Base-by-base conservation (phyloP, 306 rosid genomes). In the Ziziphus jujuba region DNA sequence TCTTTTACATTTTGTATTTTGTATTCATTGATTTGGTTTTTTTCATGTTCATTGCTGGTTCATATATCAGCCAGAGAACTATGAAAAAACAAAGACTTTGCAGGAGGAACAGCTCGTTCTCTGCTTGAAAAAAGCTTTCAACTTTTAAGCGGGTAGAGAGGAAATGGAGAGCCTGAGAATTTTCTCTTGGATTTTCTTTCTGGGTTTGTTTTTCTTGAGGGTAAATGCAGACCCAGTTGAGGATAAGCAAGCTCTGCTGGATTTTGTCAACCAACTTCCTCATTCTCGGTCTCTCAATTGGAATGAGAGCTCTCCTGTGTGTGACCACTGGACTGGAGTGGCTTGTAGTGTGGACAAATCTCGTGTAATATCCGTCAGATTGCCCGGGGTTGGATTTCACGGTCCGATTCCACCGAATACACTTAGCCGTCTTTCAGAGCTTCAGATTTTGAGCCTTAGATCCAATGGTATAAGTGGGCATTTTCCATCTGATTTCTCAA, bases 271-370 rank as follows among this genome's bases (percentile, higher is more conserved):
- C 66, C 77, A 84, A 15, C 77, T 85, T 23, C 87, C 90, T 56
- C 95, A 81, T 20, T 82, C 88, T 71, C 85, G 88, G 28, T 31
- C 82, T 49, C 85, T 91, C 7, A 89, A 91, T 57, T 91, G 98
- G 98, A 72, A 85, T 31, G 75, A 72, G 53, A 60, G 35, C 36
- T 75, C 85, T 62, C 79, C 86, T 1, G 84, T 77, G 7, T 89
- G 98, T 57, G 70, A 62, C 66, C 45, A 45, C 74, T 91, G 98
- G 98, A 87, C 82, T 65, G 98, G 98, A 20, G 81, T 89, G 38
- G 83, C 89, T 69, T 91, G 98, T 49, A 73, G 71, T 60, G 57
- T 44, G 49, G 87, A 84, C 6, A 58, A 72, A 45, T 80, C 96
- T 8, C 78, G 81, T 12, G 84, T 91, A 9, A 50, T 75, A 12